Base-by-base conservation (phyloP, 805 yeast genomes). In the Metschnikowia kunwiensis region DNA sequence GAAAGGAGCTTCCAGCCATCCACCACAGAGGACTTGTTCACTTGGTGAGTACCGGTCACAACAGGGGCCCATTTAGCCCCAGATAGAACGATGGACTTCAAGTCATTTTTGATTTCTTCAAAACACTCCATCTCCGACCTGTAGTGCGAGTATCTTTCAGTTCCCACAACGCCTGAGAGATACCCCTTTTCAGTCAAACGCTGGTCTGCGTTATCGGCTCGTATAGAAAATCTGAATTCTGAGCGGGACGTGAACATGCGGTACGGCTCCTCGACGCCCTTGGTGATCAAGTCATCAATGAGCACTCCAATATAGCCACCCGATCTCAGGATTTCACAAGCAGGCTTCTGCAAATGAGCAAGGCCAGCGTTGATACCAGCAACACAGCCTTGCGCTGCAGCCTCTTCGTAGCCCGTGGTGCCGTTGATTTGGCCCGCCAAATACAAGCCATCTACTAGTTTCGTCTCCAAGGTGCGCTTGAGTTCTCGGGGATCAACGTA, bases 401-500 rank as follows among this genome's bases (percentile, higher is more conserved):
- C 99, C 57, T 93, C 99, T 63, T 93, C 99, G 52, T 93, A 93
- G 0, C 99, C 99, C 0, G 99, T 93, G 0, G 99, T 93, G 22
- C 99, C 99, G 55, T 93, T 93, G 27, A 93, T 93, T 59, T 93
- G 99, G 1, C 99, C 99, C 0, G 98, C 99, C 29, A 93, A 65
- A 57, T 64, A 93, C 24, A 93, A 61, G 0, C 97, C 97, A 8
- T 71, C 62, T 2, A 93, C 78, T 3, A 74, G 59, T 51, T 86
- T 88, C 0, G 97, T 86, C 54, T 91, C 96, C 30, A 93, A 61
- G 0, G 94, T 84, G 29, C 70, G 73, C 36, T 72, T 71, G 38
- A 93, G 68, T 53, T 89, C 96, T 46, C 95, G 72, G 2, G 99
- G 98, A 54, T 93, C 96, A 19, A 93, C 82, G 57, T 86, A 93